Evolutionary conservation across 768 basidiomycete genomes (phyloP), one percentile per base, ranked within the genome.

Genomic region (Mycena maculata): DNA sequence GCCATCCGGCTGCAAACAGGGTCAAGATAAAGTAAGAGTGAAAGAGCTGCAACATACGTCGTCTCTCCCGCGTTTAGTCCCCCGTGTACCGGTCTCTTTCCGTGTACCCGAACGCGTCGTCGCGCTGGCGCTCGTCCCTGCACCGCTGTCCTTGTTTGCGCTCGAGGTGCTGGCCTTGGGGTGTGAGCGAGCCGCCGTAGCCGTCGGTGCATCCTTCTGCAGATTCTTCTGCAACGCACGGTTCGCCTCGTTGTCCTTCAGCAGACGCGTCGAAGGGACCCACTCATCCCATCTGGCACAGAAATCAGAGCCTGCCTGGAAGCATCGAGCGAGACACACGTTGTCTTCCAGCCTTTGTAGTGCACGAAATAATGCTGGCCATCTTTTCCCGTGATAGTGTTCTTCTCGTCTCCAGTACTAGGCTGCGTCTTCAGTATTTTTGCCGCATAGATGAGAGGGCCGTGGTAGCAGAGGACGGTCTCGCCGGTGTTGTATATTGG

Each of bases 271-370:
- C 25, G 87, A 85, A 2, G 93, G 92, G 0, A 98, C 97, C 95
- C 95, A 98, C 83, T 99, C 96, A 81, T 98, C 96, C 95, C 96
- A 98, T 67, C 95, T 97, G 27, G 59, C 52, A 59, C 45, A 23
- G 30, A 25, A 47, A 27, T 58, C 33, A 69, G 49, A 20, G 66
- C 42, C 45, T 47, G 49, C 49, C 31, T 11, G 47, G 27, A n/a
- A 59, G 33, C 64, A 45, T 50, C 27, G 31, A 63, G 49, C 23
- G 27, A 12, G 23, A 82, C 88, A 71, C 76, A 96, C 95, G 94
- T 96, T 78, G 95, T 93, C 77, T 98, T 99, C 98, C 98, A 99
- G 11, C 98, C 98, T 79, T 98, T 98, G 85, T 99, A 99, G 78
- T 99, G 98, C 41, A 99, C 96, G 67, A 93, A 91, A 79, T 94